Evolutionary conservation across 352 stramenopile genomes (phyloP), one percentile per base, ranked within the genome.

Genomic region (Peronospora destructor): DNA sequence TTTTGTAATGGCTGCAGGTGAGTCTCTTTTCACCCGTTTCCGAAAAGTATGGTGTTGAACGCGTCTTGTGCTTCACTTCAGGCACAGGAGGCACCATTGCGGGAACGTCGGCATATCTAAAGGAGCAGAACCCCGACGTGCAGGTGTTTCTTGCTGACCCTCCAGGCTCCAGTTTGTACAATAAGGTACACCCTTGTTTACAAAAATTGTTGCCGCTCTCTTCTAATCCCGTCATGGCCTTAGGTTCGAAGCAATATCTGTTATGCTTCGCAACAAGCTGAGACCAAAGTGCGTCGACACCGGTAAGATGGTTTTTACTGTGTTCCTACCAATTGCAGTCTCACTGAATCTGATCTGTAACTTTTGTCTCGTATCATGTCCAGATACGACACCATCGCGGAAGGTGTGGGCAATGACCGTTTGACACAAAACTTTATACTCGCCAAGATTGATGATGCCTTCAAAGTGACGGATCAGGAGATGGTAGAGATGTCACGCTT

Each of bases 371-470:
- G n/a, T 23, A 34, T 29, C 7, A 40, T 29, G 30, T 45, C 16
- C 44, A 89, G 95, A 56, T 98, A 99, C 67, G 95, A 99, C 68
- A 98, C 94, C 30, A 87, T 99, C 47, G 91, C 90, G 2, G 96
- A 99, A 71, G 96, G 97, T 19, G 97, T 99, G 35, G 97, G 96
- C 49, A 92, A 98, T 45, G 96, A 99, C 68, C 91, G 96, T 11
- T 61, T 99, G 42, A 99, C 95, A 7, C 73, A 84, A 26, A 99
- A 99, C 67, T 98, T 99, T 59, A 50, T 79, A 19, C 71, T 84
- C 8, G 95, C 94, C 9, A 70, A 87, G 26, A 84, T 95, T 44
- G 87, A 97, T 56, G 82, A 90, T 53, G 87, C 86, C 7, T 84
- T 92, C 64, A 68, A 71, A 44, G 90, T 98, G 35, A 81, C 76